Evolutionary conservation across 1,139 yeast genomes (phyloP).

Genomic region (Tardiomyces digboiensis): DNA sequence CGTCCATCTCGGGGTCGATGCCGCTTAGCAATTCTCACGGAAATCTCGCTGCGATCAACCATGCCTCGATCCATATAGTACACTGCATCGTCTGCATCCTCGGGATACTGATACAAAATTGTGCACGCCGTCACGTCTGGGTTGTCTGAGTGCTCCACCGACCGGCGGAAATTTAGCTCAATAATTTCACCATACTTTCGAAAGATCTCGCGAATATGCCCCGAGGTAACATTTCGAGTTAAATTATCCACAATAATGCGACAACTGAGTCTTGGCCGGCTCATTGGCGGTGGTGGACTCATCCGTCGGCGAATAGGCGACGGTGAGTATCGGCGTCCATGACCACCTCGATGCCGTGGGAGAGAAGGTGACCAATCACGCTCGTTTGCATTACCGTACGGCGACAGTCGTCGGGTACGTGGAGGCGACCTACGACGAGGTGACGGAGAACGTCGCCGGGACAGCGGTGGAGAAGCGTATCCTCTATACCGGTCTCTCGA

Average conservation of each 20-base stretch:
- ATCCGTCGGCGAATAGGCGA: neutral
- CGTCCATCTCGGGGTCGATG: neutral
- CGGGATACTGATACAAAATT: slow-evolving; percentile 11
- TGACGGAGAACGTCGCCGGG: too few species aligned
- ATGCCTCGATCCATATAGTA: slow-evolving; percentile 19
- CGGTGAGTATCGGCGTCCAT: neutral
- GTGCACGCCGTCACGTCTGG: slow-evolving; percentile 8
- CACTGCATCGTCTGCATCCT: slow-evolving; percentile 17
- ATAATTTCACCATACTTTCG: slow-evolving; percentile 17
- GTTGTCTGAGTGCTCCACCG: slow-evolving; percentile 2
- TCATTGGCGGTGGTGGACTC: neutral
- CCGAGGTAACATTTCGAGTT: slow-evolving; percentile 9
- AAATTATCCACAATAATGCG: slow-evolving; percentile 14
- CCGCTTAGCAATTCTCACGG: slow-evolving; percentile 8
- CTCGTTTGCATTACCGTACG: too few species aligned
- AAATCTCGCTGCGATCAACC: slow-evolving; percentile 14
- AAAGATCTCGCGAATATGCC: slow-evolving; percentile 20
- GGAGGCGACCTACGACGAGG: too few species aligned
- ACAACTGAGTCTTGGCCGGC: neutral
- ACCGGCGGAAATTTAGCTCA: slow-evolving; percentile 10
- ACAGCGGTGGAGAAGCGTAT: too few species aligned
- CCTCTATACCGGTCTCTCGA: too few species aligned
- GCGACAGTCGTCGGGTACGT: too few species aligned
- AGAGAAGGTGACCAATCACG: too few species aligned
- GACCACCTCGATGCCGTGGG: too few species aligned